Base-by-base conservation (phyloP, 1,139 yeast species). In the Hyphopichia fennica region DNA sequence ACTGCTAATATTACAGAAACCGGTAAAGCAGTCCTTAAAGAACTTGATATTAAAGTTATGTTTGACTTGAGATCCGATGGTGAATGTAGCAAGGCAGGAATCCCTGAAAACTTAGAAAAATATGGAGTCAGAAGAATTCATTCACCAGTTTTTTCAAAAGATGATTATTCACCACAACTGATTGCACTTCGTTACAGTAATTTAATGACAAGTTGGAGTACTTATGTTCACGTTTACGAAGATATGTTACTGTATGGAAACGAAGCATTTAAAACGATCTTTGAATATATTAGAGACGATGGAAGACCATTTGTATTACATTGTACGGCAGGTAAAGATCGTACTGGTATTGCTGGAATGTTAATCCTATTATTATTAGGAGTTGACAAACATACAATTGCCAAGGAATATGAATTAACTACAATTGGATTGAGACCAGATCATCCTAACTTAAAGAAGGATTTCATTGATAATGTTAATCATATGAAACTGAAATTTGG, bases 311-410 rank as follows among this genome's bases (percentile, higher is more conserved):
- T 87, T 47, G 64, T 85, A 6, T 79, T 83, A 58, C 95, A 87
- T 57, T 88, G 96, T 60, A 81, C 91, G 2, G 95, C 95, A 1
- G 96, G 96, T 2, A 88, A 87, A 58, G 96, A 89, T 58, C 74
- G 96, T 39, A 88, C 96, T 0, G 96, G 96, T 0, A 70, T 87
- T 13, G 60, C 86, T 48, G 77, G 83, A 3, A 87, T 88, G 81
- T 62, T 88, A 42, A 66, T 87, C 3, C 67, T 88, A 37, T 63
- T 81, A 22, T 62, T 87, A 20, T 68, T 78, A 14, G 90, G 87
- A 0, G 87, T 87, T 6, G 88, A 84, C 45, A 69, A 72, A 15
- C 78, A 80, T 49, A 79, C 81, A 2, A 73, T 88, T 34, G 82
- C 89, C 3, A 77, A 81, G 48, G 95, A 87, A 58, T 57, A 57